Evolutionary conservation across 257 asterid genomes (phyloP), one percentile per base, ranked within the genome.

Genomic region (Galeopsis tetrahit): DNA sequence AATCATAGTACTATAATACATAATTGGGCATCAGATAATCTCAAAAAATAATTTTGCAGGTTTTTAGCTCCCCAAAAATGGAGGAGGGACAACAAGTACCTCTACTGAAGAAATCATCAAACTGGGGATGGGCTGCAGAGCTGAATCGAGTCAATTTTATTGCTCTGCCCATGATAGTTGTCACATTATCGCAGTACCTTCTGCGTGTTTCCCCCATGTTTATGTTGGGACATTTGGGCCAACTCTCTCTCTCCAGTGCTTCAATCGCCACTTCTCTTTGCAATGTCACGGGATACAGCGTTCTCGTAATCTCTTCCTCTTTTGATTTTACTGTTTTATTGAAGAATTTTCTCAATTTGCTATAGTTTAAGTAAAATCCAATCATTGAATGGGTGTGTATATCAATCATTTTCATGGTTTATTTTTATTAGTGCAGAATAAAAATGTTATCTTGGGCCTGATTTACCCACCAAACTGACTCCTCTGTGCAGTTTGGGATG

Each of bases 111-210:
- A 42, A 9, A 31, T 60, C 71, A 0, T 15, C 35, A 13, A 43
- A 42, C 28, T 39, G 69, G 65, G 69, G 75, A 38, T 59, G 90
- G 73, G 35, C 49, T 64, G 34, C 31, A 9, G 97, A 88, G 61
- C 17, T 84, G 55, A 90, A 81, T 53, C 83, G 83, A 56, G 91
- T 86, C 34, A 82, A 64, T 33, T 42, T 69, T 7, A 81, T 91
- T 51, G 97, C 97, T 15, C 5, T 87, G 58, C 97, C 97, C 2
- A 88, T 88, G 94, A 83, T 91, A 7, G 77, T 87, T 1, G 91
- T 88, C 17, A 79, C 89, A 0, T 55, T 87, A 0, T 80, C 88
- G 0, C 96, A 90, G 77, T 87, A 81, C 74, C 81, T 91, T 39
- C 34, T 79, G 67, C 85, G 91, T 0, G 80, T 65, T 4, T 80